Evolutionary conservation across 2,329 filamentous ascomycete genomes (phyloP).

Genomic region (Balansia obtecta): DNA sequence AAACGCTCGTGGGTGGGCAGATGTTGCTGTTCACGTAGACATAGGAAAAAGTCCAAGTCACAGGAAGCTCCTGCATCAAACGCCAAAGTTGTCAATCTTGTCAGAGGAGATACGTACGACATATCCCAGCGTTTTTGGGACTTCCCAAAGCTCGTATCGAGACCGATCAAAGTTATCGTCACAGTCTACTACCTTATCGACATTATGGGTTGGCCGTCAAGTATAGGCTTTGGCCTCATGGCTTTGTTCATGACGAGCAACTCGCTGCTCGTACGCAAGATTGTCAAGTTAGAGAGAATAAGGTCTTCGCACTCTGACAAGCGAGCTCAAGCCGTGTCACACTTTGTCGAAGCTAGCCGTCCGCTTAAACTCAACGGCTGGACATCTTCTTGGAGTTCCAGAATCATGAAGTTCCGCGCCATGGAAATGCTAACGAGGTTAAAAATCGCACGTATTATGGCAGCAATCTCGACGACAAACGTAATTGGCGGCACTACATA

Average conservation of each 20-base stretch:
- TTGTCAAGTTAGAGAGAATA: constrained; percentile 57
- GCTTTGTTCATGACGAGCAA: constrained; percentile 59
- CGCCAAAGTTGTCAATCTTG: constrained; percentile 81
- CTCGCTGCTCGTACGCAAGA: constrained; percentile 48
- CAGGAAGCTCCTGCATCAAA: constrained; percentile 55
- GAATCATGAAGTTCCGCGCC: constrained; percentile 23
- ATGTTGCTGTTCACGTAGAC: constrained; percentile 12
- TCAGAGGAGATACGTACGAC: constrained; percentile 73
- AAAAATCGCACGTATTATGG: constrained; percentile 22
- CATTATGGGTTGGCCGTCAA: constrained; percentile 68
- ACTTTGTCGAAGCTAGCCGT: constrained; percentile 78
- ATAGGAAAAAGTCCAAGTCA: not conserved
- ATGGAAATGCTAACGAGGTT: constrained; percentile 25
- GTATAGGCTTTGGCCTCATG: constrained; percentile 60
- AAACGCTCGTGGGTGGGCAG: constrained; percentile 10
- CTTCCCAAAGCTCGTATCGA: constrained; percentile 60
- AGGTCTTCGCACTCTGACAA: constrained; percentile 64
- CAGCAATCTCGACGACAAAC: constrained; percentile 55
- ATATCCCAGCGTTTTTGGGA: constrained; percentile 83
- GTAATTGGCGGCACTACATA: constrained; percentile 61
- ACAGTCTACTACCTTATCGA: constrained; percentile 52
- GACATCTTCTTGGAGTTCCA: constrained; percentile 23
- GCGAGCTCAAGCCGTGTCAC: constrained; percentile 67
- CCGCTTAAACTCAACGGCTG: constrained; percentile 38
- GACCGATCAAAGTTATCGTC: constrained; percentile 64